Evolutionary conservation across 2,329 filamentous ascomycete genomes (phyloP).

Genomic region (Scortechinia acanthostroma): DNA sequence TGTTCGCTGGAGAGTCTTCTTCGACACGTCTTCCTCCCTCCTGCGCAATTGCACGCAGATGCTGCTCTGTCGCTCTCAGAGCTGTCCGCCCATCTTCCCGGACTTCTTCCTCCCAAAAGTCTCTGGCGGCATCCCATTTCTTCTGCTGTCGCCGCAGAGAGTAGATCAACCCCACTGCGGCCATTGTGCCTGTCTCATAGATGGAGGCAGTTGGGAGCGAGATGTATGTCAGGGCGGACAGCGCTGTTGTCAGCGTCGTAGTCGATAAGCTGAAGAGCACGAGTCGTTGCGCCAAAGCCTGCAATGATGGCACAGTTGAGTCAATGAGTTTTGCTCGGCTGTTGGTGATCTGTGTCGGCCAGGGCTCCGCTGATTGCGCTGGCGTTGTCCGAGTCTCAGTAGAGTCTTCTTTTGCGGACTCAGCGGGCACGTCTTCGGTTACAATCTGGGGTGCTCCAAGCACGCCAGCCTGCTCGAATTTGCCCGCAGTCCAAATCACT

Average conservation of each 20-base stretch:
- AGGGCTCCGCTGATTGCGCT: slow-evolving; percentile 18
- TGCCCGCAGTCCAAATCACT: slow-evolving; percentile 49
- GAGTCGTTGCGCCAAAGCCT: slow-evolving; percentile 32
- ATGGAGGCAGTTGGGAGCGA: slow-evolving; percentile 38
- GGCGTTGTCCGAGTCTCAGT: slow-evolving; percentile 3
- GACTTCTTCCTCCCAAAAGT: slow-evolving; percentile 39
- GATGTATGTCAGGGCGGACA: slow-evolving; percentile 45
- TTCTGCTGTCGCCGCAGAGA: slow-evolving; percentile 48
- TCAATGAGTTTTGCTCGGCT: slow-evolving; percentile 33
- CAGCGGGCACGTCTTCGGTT: not conserved
- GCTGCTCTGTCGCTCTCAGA: slow-evolving; percentile 40
- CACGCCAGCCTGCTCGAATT: slow-evolving; percentile 48
- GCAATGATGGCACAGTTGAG: slow-evolving; percentile 29
- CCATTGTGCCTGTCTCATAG: slow-evolving; percentile 52
- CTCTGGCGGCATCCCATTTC: slow-evolving; percentile 44
- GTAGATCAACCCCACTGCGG: slow-evolving; percentile 47
- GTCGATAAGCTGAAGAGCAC: slow-evolving; percentile 49
- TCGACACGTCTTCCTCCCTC: slow-evolving; percentile 24
- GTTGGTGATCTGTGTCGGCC: slow-evolving; percentile 40
- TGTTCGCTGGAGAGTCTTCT: not conserved
- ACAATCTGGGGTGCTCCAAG: slow-evolving; percentile 16
- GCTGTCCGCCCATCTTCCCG: slow-evolving; percentile 48
- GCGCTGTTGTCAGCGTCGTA: slow-evolving; percentile 37
- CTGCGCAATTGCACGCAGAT: slow-evolving; percentile 33
- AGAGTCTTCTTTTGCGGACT: not conserved